Evolutionary conservation across 805 yeast genomes (phyloP).

Genomic region (Phaffomyces thermotolerans): DNA sequence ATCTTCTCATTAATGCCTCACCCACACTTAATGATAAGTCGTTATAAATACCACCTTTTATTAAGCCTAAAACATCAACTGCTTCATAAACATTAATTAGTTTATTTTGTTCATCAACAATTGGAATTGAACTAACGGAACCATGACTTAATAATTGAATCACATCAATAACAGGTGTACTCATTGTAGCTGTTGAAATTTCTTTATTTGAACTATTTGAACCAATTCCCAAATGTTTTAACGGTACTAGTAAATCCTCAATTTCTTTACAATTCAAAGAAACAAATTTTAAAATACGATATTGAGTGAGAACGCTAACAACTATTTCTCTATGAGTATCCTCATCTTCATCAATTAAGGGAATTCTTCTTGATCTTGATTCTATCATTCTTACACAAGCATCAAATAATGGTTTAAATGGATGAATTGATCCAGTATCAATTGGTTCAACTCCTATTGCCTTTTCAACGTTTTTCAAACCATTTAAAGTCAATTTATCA

Average conservation of each 20-base stretch:
- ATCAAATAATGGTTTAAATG: constrained; percentile 80
- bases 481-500: constrained; percentile 78
- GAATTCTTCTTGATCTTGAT: constrained; percentile 86
- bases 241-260: constrained; percentile 68
- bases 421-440: constrained; percentile 84
- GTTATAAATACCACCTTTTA: constrained; percentile 89
- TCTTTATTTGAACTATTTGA: constrained; percentile 50
- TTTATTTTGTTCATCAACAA: constrained; percentile 65
- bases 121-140: constrained; percentile 90
- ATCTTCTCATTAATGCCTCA: constrained; percentile 86
- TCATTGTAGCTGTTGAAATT: constrained; percentile 78
- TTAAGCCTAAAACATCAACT: constrained; percentile 84
- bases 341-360: constrained; percentile 90
- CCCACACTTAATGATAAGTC: constrained; percentile 90
- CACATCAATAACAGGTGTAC: constrained; percentile 89
- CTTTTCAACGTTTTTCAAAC: constrained; percentile 77
- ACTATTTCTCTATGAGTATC: constrained; percentile 90
- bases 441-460: constrained; percentile 81
- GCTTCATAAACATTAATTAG: constrained; percentile 92
- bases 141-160: constrained; percentile 71
- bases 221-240: constrained; percentile 62
- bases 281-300: constrained; percentile 90
- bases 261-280: constrained; percentile 95
- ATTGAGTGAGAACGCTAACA: constrained; percentile 91
- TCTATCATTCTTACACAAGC: constrained; percentile 91